These are phyloP conservation scores for Didymella lethalis DNA, from an alignment of 2,329 filamentous ascomycete species.

Conservation along the genomic window DNA sequence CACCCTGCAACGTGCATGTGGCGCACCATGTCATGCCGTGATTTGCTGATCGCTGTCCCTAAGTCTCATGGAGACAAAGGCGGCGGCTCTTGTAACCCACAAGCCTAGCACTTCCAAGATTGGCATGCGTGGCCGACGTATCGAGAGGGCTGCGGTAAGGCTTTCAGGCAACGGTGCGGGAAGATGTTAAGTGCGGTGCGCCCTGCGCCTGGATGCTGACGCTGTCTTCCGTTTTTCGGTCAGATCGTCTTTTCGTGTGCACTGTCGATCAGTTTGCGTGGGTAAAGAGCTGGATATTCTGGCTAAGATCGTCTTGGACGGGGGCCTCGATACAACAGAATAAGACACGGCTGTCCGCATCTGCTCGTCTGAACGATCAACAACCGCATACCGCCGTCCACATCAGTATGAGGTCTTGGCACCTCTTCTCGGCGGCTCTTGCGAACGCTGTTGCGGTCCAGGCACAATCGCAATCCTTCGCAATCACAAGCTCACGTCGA, in stretches of 20 bases:
- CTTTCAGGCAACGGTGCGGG: conserved; percentile 11
- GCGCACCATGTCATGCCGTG: not conserved
- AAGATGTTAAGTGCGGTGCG: conserved; percentile 20
- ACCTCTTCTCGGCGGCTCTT: conserved; percentile 29
- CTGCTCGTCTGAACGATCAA: not conserved
- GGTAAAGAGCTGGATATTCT: conserved; percentile 4
- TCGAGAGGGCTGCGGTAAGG: conserved; percentile 17
- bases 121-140: conserved; percentile 21
- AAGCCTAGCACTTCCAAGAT: conserved; percentile 11
- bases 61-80: conserved; percentile 6
- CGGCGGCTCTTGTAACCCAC: conserved; percentile 9
- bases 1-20: conserved; percentile 2
- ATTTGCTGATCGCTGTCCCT: conserved; percentile 13
- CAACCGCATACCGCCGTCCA: not conserved
- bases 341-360: conserved; percentile 2
- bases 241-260: not conserved
- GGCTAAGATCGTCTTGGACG: not conserved
- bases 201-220: conserved; percentile 11
- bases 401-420: conserved; percentile 31
- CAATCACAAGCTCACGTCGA: conserved; percentile 4
- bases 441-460: conserved; percentile 31
- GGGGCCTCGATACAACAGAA: conserved; percentile 10
- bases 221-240: not conserved
- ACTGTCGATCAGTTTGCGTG: not conserved
- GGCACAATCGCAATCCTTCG: conserved; percentile 19